Conservation (phyloP, 2,329 filamentous ascomycete genomes). For the Boeremia exigua region DNA sequence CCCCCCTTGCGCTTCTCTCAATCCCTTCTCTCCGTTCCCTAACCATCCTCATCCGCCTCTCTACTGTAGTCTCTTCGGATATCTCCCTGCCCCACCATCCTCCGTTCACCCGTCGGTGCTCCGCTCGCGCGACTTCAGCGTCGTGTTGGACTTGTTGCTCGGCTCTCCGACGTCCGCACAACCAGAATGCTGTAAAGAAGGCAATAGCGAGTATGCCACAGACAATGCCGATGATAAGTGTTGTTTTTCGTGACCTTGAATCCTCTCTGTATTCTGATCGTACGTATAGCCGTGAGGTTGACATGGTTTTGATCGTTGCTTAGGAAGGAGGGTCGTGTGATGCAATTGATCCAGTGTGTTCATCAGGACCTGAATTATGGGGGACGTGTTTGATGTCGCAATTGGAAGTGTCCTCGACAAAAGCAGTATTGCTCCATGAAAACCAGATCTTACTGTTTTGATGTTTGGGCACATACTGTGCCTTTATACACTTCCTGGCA, state of each 20-base stretch:
- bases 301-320: neutral
- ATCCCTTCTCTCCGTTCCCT: neutral
- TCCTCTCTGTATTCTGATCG: neutral
- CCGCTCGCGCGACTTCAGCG: neutral
- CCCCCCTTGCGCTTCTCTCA: neutral
- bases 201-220: neutral
- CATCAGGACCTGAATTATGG: neutral
- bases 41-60: neutral
- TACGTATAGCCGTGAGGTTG: neutral
- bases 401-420: neutral
- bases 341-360: neutral
- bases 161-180: neutral
- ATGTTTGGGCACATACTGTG: neutral
- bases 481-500: slow-evolving; percentile 2
- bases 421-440: slow-evolving; percentile 1
- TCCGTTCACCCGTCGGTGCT: neutral
- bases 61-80: neutral
- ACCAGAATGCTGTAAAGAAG: neutral
- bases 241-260: neutral
- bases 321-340: neutral
- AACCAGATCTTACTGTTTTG: neutral
- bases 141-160: neutral
- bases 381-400: slow-evolving; percentile 5
- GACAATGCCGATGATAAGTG: neutral
- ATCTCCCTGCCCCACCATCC: neutral